A percentile compares a stretch with the other conserved stretches of the same genome.
Evolutionary conservation across 2,329 filamentous ascomycete species (phyloP).

Genomic region (Penicillium sp.): DNA sequence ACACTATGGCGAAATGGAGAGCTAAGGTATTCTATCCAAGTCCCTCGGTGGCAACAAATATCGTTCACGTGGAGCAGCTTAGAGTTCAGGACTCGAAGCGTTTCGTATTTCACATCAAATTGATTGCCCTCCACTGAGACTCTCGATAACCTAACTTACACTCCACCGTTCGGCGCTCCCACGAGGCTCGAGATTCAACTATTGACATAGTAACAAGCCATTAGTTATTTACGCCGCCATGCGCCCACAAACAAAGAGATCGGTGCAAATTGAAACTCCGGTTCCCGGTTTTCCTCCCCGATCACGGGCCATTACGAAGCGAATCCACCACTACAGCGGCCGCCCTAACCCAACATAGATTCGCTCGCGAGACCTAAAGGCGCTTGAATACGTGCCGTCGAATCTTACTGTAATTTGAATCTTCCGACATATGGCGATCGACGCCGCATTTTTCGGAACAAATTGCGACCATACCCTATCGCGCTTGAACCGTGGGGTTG

Average conservation of each 20-base stretch:
- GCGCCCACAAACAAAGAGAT: neutral
- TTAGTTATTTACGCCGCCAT: conserved; percentile 1
- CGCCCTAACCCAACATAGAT: neutral
- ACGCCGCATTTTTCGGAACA: conserved; percentile 6
- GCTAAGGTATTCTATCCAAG: too few species aligned
- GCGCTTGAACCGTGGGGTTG: conserved; percentile 1
- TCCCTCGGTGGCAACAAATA: neutral
- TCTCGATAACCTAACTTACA: neutral
- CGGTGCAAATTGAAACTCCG: neutral
- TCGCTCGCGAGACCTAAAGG: neutral
- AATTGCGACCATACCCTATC: neutral
- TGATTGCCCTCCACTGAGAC: neutral
- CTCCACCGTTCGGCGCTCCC: neutral
- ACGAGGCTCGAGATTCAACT: neutral
- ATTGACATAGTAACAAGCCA: neutral
- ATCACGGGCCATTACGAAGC: neutral
- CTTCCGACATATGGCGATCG: conserved; percentile 2
- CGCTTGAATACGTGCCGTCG: neutral
- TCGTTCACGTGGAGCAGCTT: neutral
- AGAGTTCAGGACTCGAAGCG: conserved; percentile 2
- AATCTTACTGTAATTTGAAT: conserved; percentile 7
- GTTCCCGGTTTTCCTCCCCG: neutral
- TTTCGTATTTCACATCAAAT: neutral
- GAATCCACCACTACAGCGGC: neutral
- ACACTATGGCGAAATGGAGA: too few species aligned